Base-by-base conservation (phyloP, 805 yeast genomes). In the Kodamaea laetipori region DNA sequence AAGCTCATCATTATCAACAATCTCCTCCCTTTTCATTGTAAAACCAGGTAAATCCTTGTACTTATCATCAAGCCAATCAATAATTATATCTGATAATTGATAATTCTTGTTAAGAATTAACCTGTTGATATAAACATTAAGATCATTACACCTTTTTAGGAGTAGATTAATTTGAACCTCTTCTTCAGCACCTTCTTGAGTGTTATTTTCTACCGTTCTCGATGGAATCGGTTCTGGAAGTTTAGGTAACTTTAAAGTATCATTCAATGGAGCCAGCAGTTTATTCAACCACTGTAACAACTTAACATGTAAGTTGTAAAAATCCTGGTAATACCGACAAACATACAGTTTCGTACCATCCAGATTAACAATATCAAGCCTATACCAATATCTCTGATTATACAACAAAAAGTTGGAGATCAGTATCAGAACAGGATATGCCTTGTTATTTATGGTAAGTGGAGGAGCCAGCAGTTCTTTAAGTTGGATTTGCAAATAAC, bases 311-410 rank as follows among this genome's bases (percentile, higher is more conserved):
- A 77, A 54, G 40, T 71, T 69, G 54, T 74, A 73, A 42, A 77
- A 75, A 49, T 77, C 81, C 53, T 73, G 77, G 50, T 76, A 77
- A 54, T 70, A 76, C 12, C 80, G 63, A 47, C 78, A 70, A 15
- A 77, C 55, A 39, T 67, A 66, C 44, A 69, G 61, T 33, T 63
- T 67, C 31, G 58, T 61, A 16, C 66, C 66, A 39, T 66, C 61
- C 28, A 61, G 57, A 49, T 64, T 60, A 4, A 54, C 47, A 17
- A 74, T 54, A 47, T 76, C 81, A 21, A 75, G 64, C 41, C 77
- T 63, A 50, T 77, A 77, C 80, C 81, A 77, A 51, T 66, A 74
- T 41, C 78, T 52, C n/a, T 74, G 73, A 32, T 72, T 64, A 47
- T 55, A 61, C 16, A 64, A 58, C 15, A 69, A 64, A 18, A 67